These are phyloP conservation scores for Chlorella variabilis DNA, from an alignment of 163 green algal species.

Conservation along the genomic window DNA sequence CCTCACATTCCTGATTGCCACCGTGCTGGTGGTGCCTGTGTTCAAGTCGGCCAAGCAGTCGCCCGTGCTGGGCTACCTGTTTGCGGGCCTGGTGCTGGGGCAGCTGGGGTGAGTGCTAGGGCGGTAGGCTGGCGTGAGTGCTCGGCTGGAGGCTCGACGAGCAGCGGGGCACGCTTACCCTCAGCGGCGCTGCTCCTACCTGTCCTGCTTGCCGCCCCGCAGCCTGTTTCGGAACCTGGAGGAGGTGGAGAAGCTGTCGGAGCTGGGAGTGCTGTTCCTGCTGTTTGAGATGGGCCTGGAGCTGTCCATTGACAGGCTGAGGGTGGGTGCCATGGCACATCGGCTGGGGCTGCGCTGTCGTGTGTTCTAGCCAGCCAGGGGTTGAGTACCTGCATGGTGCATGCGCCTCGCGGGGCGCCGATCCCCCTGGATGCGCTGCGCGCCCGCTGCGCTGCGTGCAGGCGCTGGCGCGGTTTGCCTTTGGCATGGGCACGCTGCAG, in stretches of 20 bases:
- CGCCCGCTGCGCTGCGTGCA: conserved; percentile 42
- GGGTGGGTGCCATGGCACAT: conserved; percentile 43
- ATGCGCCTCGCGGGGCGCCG: no score
- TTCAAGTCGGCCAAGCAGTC: conserved; percentile 90
- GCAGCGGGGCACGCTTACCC: no score
- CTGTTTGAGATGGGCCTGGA: conserved; percentile 99
- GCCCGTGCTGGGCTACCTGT: conserved; percentile 94
- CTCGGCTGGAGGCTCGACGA: no score
- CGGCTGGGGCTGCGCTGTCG: no score
- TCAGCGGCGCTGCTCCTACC: no score
- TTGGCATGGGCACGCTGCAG: conserved; percentile 90
- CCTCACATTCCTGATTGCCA: conserved; percentile 90
- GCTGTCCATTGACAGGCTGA: conserved; percentile 90
- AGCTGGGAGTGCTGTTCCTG: conserved; percentile 93
- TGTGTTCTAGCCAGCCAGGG: no score
- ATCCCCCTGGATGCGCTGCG: no score
- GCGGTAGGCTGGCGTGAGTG: neutral
- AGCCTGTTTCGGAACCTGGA: conserved; percentile 82
- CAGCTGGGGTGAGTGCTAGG: conserved; percentile 78
- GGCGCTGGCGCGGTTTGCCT: conserved; percentile 93
- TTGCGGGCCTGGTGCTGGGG: conserved; percentile 88
- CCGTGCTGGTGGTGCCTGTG: conserved; percentile 89
- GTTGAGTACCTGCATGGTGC: no score
- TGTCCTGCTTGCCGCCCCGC: neutral
- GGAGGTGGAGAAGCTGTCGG: conserved; percentile 89